These are phyloP conservation scores for Hyparrhenia diplandra DNA, from an alignment of 176 grass and related monocot genomes.

Conservation along the genomic window DNA sequence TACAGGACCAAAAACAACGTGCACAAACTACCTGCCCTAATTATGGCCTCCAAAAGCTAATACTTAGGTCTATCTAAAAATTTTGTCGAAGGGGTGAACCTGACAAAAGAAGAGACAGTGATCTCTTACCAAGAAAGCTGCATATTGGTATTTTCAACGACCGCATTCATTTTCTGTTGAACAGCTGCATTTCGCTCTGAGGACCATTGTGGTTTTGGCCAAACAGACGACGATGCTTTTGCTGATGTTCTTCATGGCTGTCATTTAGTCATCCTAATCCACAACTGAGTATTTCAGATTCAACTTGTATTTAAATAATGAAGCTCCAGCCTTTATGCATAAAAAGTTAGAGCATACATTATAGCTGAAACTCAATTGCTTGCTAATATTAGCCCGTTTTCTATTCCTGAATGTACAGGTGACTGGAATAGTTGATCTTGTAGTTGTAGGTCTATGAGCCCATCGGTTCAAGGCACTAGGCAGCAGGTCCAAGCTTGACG, in stretches of 20 bases:
- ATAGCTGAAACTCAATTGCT: not conserved
- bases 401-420: not conserved
- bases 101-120: conserved; percentile 31
- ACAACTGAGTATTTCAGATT: not conserved
- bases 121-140: conserved; percentile 10
- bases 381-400: not conserved
- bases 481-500: not conserved
- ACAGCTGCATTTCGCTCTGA: not conserved
- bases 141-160: conserved; percentile 5
- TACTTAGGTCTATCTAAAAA: not conserved
- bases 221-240: not conserved
- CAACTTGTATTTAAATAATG: not conserved
- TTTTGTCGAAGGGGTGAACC: conserved; percentile 27
- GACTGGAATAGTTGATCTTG: not conserved
- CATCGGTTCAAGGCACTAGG: not conserved
- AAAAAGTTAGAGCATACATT: not conserved
- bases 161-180: not conserved
- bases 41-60: conserved; percentile 23
- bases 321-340: not conserved
- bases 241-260: not conserved
- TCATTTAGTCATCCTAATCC: not conserved
- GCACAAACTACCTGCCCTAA: not conserved
- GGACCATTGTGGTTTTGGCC: not conserved
- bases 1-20: conserved; percentile 13
- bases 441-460: not conserved